Base-by-base conservation (phyloP, 2,329 filamentous ascomycete species). In the Penicillium rolfsii region DNA sequence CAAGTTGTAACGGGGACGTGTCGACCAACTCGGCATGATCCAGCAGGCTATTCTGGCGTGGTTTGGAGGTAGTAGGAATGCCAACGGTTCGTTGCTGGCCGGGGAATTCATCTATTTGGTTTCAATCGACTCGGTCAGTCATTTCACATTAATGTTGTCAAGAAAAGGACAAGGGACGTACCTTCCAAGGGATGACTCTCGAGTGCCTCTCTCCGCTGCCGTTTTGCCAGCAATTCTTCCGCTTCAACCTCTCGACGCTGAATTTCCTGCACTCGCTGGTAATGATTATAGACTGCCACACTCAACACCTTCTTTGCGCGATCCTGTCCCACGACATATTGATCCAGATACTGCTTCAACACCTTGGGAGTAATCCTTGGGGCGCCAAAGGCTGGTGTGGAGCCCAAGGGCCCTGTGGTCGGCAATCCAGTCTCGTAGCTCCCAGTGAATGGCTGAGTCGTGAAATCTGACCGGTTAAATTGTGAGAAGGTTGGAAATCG, bases 281-380 rank as follows among this genome's bases (percentile, higher is more conserved):
- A 97, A 75, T 99, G 95, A 73, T 98, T 97, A 80, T 96, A 97
- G 30, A 99, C 91, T 6, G 94, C 93, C 3, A 94, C 89, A 65
- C 92, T 95, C 65, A 98, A 87, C 14, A 93, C 91, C 77, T 96
- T 96, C 83, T 99, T 83, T 30, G 95, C 93, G 61, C 92, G 87
- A 67, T 97, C 92, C 77, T 99, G 95, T 43, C 94, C 95, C 4
- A 99, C 94, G 1, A 99, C 94, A 74, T 96, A 99, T 73, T 95
- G 91, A 74, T 99, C 95, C 35, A 98, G 87, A 71, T 95, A 90
- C 72, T 91, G 88, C 81, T 98, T 97, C 70, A 99, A 83, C 68
- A 82, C 79, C 67, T 83, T 84, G 7, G 87, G 87, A 9, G 87
- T 89, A 56, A 89, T 80, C 55, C 81, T 81, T 35, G 84, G 84